phyloP scores from a whole-genome alignment of 2,329 filamentous ascomycete species.

The Fusarium nematophilum region DNA sequence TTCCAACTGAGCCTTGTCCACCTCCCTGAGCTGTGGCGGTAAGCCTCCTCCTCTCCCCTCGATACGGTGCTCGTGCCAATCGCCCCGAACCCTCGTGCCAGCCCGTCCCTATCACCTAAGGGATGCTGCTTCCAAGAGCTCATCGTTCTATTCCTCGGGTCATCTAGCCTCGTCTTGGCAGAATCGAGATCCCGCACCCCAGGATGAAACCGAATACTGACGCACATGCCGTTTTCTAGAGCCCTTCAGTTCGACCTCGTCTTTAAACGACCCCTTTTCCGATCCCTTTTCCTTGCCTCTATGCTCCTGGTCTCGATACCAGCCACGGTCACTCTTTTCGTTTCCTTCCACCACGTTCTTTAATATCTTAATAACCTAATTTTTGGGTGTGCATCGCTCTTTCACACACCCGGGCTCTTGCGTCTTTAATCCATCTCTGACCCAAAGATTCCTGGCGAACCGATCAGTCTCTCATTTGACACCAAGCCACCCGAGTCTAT shows the following conservation, averaged over 20 bases:
- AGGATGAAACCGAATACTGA: slow-evolving; percentile 47
- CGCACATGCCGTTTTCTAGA: slow-evolving; percentile 51
- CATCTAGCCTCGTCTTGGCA: slow-evolving; percentile 31
- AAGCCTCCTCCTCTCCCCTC: slow-evolving; percentile 54
- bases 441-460: slow-evolving; percentile 65
- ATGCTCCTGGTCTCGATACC: slow-evolving; percentile 59
- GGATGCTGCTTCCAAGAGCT: slow-evolving; percentile 33
- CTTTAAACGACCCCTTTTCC: slow-evolving; percentile 60
- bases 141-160: slow-evolving; percentile 13
- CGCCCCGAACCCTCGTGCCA: slow-evolving; percentile 37
- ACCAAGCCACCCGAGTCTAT: slow-evolving; percentile 39
- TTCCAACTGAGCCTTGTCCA: slow-evolving; percentile 55
- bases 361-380: slow-evolving; percentile 68
- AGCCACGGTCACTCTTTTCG: slow-evolving; percentile 69
- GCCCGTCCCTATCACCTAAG: slow-evolving; percentile 44
- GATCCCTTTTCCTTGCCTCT: slow-evolving; percentile 54
- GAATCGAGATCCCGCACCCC: slow-evolving; percentile 36
- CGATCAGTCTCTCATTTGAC: slow-evolving; percentile 59
- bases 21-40: slow-evolving; percentile 60
- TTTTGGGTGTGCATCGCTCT: slow-evolving; percentile 54
- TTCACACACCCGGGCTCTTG: slow-evolving; percentile 35
- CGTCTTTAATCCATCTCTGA: slow-evolving; percentile 56
- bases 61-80: slow-evolving; percentile 40
- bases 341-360: slow-evolving; percentile 65
- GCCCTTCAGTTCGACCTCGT: slow-evolving; percentile 57